Conservation (phyloP, 164 flowering plant species). For the Sedum album region DNA sequence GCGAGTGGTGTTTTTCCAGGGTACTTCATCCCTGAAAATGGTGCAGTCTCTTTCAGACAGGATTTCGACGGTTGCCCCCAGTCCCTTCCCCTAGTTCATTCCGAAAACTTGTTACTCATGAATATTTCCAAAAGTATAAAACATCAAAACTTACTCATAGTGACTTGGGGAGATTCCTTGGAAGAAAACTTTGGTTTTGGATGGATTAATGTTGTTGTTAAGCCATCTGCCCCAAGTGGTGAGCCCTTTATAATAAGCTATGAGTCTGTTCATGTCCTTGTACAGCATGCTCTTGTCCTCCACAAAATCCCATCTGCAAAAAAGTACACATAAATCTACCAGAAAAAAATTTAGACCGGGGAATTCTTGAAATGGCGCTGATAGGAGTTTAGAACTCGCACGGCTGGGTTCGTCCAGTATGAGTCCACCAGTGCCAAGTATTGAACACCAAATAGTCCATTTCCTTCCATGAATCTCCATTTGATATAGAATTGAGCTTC, state of each 20-base stretch:
- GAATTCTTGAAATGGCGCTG: background rate
- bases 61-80: background rate
- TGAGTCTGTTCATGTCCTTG: conserved; percentile 15
- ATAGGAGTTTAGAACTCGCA: conserved; percentile 10
- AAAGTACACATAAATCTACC: background rate
- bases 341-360: background rate
- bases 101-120: background rate
- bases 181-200: conserved; percentile 17
- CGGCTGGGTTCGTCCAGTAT: conserved; percentile 32
- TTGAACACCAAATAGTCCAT: conserved; percentile 38
- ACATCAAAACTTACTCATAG: conserved; percentile 9
- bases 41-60: background rate
- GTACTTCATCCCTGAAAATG: background rate
- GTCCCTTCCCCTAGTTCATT: conserved; percentile 3
- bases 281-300: conserved; percentile 8
- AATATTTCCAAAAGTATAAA: background rate
- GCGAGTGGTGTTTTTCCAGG: conserved; percentile 14
- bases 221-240: conserved; percentile 23
- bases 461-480: conserved; percentile 25
- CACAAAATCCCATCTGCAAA: conserved; percentile 20
- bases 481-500: conserved; percentile 27
- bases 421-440: conserved; percentile 47
- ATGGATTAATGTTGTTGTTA: conserved; percentile 10
- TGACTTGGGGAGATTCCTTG: conserved; percentile 22
- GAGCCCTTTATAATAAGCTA: conserved; percentile 12